phyloP scores from a whole-genome alignment of 345 rosid genomes.

The Citrus glauca region DNA sequence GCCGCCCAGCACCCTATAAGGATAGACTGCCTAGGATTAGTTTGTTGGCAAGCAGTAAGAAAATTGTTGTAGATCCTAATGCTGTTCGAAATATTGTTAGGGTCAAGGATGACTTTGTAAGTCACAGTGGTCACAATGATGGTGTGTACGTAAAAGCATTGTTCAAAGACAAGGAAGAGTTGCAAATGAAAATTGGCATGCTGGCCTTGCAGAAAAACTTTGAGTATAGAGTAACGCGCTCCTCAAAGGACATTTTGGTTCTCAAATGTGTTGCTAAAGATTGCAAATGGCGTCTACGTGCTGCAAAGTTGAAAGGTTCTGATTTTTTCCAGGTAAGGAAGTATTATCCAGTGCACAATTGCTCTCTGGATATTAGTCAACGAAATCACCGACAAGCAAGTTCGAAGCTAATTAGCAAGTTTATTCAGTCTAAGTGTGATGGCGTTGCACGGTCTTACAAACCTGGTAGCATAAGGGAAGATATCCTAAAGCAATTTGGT shows the following conservation, averaged over 20 bases:
- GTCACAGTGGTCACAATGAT: slow-evolving; percentile 2
- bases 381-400: slow-evolving; percentile 8
- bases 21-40: slow-evolving; percentile 1
- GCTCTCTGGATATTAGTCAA: slow-evolving; percentile 1
- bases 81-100: not conserved
- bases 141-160: not conserved
- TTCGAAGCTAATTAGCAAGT: slow-evolving; percentile 3
- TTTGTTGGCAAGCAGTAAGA: not conserved
- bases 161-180: not conserved
- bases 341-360: not conserved
- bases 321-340: not conserved
- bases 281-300: slow-evolving; percentile 4
- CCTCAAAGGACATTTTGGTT: slow-evolving; percentile 3
- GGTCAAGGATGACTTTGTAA: not conserved
- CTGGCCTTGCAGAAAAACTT: slow-evolving; percentile 4
- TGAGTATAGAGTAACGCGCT: not conserved
- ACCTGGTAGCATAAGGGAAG: slow-evolving; percentile 6
- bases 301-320: slow-evolving; percentile 6
- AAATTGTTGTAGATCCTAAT: not conserved
- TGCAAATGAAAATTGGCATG: not conserved
- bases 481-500: slow-evolving; percentile 4
- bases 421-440: not conserved
- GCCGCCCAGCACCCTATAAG: not conserved
- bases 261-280: not conserved
- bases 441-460: not conserved